Conservation (phyloP, 495 filamentous ascomycete species). For the Rhizodiscina lignyota region DNA sequence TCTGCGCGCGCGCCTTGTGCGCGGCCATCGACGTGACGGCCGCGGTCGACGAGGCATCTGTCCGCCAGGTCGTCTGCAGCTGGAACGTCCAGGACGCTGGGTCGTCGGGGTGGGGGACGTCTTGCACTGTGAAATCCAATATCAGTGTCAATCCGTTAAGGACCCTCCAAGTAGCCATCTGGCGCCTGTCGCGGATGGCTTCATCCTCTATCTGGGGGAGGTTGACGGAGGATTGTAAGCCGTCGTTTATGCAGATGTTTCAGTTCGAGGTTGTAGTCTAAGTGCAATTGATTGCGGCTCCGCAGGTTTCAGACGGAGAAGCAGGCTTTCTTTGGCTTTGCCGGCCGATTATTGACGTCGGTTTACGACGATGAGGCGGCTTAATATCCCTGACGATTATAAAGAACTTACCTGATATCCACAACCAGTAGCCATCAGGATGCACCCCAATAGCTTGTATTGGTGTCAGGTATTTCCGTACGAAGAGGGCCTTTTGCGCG, state of each 20-base stretch:
- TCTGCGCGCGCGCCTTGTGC: slow-evolving; percentile 21
- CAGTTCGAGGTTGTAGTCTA: no score
- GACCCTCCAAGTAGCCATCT: no score
- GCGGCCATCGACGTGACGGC: slow-evolving; percentile 12
- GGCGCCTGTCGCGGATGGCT: no score
- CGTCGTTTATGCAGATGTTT: no score
- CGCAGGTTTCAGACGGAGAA: no score
- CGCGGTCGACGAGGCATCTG: slow-evolving; percentile 11
- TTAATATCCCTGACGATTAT: no score
- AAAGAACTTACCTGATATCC: slow-evolving; percentile 5
- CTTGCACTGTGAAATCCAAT: slow-evolving; percentile 10
- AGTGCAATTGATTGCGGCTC: no score
- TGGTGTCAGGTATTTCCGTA: slow-evolving; percentile 15
- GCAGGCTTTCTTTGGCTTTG: no score
- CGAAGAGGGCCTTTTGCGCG: slow-evolving; percentile 17
- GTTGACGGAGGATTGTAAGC: no score
- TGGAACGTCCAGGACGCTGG: slow-evolving; percentile 22
- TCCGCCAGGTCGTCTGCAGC: slow-evolving; percentile 20
- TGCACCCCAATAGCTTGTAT: slow-evolving; percentile 16
- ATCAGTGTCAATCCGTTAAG: slow-evolving; percentile 2
- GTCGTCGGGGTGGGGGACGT: slow-evolving; percentile 17
- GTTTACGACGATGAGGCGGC: no score
- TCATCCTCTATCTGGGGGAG: no score
- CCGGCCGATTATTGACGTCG: no score
- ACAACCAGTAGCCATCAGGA: slow-evolving; percentile 10